phyloP scores from a whole-genome alignment of 139 green algal genomes.

The Haematococcus sp. region DNA sequence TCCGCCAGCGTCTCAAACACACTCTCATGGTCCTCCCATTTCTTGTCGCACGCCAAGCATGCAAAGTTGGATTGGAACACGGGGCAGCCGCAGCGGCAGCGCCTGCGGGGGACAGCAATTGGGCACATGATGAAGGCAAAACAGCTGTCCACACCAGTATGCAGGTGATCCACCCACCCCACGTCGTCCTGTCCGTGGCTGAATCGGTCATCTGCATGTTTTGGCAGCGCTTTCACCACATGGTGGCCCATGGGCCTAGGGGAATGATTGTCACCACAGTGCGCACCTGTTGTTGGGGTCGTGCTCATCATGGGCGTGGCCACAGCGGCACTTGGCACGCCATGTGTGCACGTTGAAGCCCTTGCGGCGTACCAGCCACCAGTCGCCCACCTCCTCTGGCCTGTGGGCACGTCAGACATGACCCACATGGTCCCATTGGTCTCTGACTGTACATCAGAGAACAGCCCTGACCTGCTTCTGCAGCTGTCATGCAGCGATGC shows the following conservation, averaged over 20 bases:
- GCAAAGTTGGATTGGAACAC: slow-evolving; percentile 38
- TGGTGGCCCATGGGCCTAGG: too few relatives aligned
- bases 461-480: too few relatives aligned
- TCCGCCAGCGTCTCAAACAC: slow-evolving; percentile 41
- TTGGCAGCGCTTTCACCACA: too few relatives aligned
- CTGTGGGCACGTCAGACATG: too few relatives aligned
- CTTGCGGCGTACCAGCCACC: slow-evolving; percentile 55
- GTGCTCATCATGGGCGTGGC: slow-evolving; percentile 45
- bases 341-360: slow-evolving; percentile 59
- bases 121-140: too few relatives aligned
- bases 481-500: too few relatives aligned
- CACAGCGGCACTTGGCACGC: slow-evolving; percentile 49
- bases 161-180: too few relatives aligned
- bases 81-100: slow-evolving; percentile 41
- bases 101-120: slow-evolving; percentile 9
- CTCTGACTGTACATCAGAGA: neutral
- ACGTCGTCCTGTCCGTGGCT: too few relatives aligned
- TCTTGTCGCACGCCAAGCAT: slow-evolving; percentile 43
- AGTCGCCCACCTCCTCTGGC: slow-evolving; percentile 57
- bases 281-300: slow-evolving; percentile 25
- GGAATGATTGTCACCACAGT: too few relatives aligned
- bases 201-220: too few relatives aligned
- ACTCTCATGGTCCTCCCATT: slow-evolving; percentile 60
- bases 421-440: neutral
- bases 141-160: too few relatives aligned